Conservation (phyloP, 225 moss, liverwort and hornwort genomes). For the Ulota crispa region DNA sequence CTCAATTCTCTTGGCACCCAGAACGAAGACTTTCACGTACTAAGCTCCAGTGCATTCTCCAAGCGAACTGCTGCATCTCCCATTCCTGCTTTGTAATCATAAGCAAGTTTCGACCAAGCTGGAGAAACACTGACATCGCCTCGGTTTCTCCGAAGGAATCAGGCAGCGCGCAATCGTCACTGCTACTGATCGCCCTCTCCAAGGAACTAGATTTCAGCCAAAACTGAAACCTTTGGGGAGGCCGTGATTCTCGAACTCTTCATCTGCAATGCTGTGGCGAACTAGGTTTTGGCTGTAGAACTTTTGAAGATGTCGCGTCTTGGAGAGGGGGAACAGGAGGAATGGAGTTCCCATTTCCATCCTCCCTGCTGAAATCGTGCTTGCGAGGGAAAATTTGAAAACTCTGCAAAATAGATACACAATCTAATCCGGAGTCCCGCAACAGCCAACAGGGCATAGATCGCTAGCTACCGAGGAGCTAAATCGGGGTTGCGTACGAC, state of each 20-base stretch:
- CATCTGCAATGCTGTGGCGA: background rate
- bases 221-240: background rate
- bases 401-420: background rate
- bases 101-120: background rate
- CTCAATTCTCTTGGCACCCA: background rate
- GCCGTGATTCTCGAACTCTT: background rate
- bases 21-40: background rate
- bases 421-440: background rate
- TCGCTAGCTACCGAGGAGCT: background rate
- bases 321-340: background rate
- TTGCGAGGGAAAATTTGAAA: background rate
- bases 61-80: background rate
- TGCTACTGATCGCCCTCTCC: background rate
- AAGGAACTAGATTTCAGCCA: background rate
- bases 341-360: background rate
- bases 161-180: background rate
- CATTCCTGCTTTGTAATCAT: background rate
- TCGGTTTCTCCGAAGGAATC: too few relatives aligned
- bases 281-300: background rate
- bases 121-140: background rate
- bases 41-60: background rate
- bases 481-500: slow-evolving; percentile 13
- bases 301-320: too few relatives aligned
- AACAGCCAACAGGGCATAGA: background rate
- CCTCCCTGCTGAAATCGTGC: background rate